phyloP scores from a whole-genome alignment of 768 basidiomycete species.

The Tricholoma matsutake region DNA sequence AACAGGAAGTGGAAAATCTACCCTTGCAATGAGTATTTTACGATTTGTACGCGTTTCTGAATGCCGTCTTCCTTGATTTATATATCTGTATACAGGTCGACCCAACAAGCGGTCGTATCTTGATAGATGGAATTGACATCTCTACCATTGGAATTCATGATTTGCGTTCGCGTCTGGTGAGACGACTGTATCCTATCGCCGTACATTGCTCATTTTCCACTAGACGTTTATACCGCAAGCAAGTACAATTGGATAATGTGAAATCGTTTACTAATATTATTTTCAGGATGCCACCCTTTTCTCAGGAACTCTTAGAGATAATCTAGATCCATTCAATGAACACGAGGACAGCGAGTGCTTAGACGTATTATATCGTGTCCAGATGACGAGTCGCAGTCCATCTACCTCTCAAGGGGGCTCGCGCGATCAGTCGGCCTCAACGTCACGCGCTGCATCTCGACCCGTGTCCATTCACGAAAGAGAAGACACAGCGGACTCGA shows the following conservation, averaged over 20 bases:
- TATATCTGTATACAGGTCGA: conserved; percentile 49
- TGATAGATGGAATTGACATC: conserved; percentile 88
- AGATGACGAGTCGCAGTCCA: conserved; percentile 58
- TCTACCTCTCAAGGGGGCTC: conserved; percentile 50
- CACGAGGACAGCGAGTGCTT: conserved; percentile 77
- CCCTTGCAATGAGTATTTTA: conserved; percentile 81
- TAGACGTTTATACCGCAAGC: conserved; percentile 78
- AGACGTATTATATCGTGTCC: conserved; percentile 80
- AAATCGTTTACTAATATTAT: background rate
- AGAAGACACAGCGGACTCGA: conserved; percentile 38
- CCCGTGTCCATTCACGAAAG: conserved; percentile 40
- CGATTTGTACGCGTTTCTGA: conserved; percentile 58
- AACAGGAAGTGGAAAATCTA: conserved; percentile 74
- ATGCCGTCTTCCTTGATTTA: background rate
- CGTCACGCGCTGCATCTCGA: conserved; percentile 44
- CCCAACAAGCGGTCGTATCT: conserved; percentile 67
- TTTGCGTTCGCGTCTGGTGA: conserved; percentile 68
- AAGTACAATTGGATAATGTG: conserved; percentile 5
- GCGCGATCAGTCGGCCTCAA: conserved; percentile 41
- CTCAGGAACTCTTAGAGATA: conserved; percentile 75
- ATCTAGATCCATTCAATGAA: conserved; percentile 78
- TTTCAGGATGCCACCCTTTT: conserved; percentile 67
- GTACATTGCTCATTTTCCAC: conserved; percentile 3
- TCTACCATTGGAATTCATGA: conserved; percentile 83
- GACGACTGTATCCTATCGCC: conserved; percentile 18